Conservation (phyloP, 257 asterid genomes). For the Solanum bulbocastanum region DNA sequence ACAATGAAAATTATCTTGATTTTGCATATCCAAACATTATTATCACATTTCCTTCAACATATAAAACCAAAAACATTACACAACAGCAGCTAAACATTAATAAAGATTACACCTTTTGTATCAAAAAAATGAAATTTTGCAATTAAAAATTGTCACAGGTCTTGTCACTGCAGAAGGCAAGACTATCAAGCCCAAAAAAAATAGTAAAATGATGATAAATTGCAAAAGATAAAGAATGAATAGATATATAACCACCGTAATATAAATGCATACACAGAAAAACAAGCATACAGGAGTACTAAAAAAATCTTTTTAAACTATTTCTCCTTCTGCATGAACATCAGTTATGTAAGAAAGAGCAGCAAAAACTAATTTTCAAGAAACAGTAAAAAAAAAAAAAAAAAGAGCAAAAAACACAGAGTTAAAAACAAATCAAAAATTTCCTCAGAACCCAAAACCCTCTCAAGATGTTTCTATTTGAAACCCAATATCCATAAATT, state of each 20-base stretch:
- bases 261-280: background rate
- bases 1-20: constrained; percentile 7
- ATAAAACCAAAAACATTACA: constrained; percentile 30
- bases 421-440: constrained; percentile 28
- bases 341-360: background rate
- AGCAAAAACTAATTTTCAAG: background rate
- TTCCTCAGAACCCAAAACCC: constrained; percentile 28
- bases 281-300: background rate
- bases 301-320: background rate
- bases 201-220: background rate
- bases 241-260: background rate
- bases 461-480: constrained; percentile 28
- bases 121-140: constrained; percentile 10
- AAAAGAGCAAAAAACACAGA: constrained; percentile 18
- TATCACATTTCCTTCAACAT: constrained; percentile 25
- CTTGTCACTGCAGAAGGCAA: constrained; percentile 15
- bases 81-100: background rate
- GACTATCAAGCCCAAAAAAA: constrained; percentile 15
- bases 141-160: constrained; percentile 22
- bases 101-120: background rate
- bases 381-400: background rate
- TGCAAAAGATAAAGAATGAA: background rate
- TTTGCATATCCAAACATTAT: constrained; percentile 16
- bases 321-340: constrained; percentile 1
- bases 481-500: constrained; percentile 34